Evolutionary conservation across 2,329 filamentous ascomycete genomes (phyloP).

Genomic region (Coniochaeta sp.): DNA sequence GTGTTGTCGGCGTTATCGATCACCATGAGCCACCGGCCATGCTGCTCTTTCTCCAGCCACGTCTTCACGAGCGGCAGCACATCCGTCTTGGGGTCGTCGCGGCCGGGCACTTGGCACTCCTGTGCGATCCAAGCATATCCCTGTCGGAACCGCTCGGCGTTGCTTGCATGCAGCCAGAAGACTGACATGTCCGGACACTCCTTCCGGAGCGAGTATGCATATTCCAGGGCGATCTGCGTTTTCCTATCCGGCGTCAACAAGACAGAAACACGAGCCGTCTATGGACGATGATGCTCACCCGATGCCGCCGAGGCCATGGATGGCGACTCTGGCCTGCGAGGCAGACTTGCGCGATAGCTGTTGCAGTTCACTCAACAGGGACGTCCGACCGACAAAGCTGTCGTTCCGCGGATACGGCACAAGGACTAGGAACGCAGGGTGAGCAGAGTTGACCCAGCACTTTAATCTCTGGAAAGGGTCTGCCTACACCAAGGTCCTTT

Average conservation of each 20-base stretch:
- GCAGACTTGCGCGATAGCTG: neutral
- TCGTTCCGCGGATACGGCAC: slow-evolving; percentile 9
- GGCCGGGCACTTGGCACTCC: slow-evolving; percentile 15
- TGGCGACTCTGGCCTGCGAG: slow-evolving; percentile 5
- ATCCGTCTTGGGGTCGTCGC: slow-evolving; percentile 13
- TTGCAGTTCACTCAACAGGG: slow-evolving; percentile 5
- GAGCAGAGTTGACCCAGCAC: too few species aligned
- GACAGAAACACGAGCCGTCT: neutral
- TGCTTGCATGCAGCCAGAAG: slow-evolving; percentile 27
- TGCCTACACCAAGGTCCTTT: too few species aligned
- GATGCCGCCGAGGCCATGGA: slow-evolving; percentile 18
- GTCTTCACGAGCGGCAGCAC: slow-evolving; percentile 15
- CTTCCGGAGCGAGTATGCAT: slow-evolving; percentile 15
- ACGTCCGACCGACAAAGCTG: slow-evolving; percentile 8
- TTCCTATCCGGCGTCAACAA: slow-evolving; percentile 16
- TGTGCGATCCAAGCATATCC: slow-evolving; percentile 17
- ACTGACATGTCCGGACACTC: slow-evolving; percentile 16
- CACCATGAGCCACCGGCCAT: slow-evolving; percentile 8
- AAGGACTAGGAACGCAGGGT: slow-evolving; percentile 6
- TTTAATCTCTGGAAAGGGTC: too few species aligned
- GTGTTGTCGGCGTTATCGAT: slow-evolving; percentile 13
- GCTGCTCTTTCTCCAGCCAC: slow-evolving; percentile 17
- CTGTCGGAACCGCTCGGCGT: slow-evolving; percentile 18
- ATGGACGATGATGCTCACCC: slow-evolving; percentile 9
- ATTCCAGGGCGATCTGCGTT: slow-evolving; percentile 24